Base-by-base conservation (phyloP, 2,329 filamentous ascomycete genomes). In the Neofusicoccum laricinum region DNA sequence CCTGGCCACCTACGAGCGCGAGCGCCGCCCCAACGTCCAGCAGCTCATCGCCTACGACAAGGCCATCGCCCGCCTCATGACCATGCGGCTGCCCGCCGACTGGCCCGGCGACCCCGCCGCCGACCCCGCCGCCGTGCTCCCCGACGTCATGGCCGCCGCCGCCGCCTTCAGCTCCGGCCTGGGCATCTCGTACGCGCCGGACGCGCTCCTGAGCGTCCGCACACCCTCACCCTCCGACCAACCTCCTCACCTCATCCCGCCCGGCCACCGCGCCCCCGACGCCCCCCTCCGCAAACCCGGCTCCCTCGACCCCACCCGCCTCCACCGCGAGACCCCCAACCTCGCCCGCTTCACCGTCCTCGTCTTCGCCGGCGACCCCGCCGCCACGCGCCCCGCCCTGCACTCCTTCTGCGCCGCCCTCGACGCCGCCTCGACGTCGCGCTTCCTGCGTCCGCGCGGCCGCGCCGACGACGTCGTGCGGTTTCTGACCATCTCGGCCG, bases 191-290 rank as follows among this genome's bases (percentile, higher is more conserved):
- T 74, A 73, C 45, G 74, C 72, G 36, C 66, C 73, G 19, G 76
- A 78, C 64, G 70, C 72, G 15, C 67, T 72, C 36, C 72, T 79
- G n/a, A 78, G 74, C 36, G 66, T 75, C 1, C 4, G 1, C 10
- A 30, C 25, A 4, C 25, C 36, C 3, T 12, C 14, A 2, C 2
- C 34, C 62, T 8, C 67, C 66, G 0, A 41, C 64, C 1, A n/a
- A 65, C n/a, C 71, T 7, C 34, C 34, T 15, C 15, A 2, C 64
- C 4, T 67, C 64, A 0, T 46, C 62, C 0, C 65, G 15, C 71
- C 81, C 0, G 82, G 82, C 0, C 75, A 78, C 65, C 74, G 82
- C 65, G 80, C 77, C 4, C 81, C 81, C 4, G 82, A 85, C 68
- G 77, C 82, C 7, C 63, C 71, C 4, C 71, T 85, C 2, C 71